phyloP scores from a whole-genome alignment of 306 rosid species.

The Begonia fuchsioides region DNA sequence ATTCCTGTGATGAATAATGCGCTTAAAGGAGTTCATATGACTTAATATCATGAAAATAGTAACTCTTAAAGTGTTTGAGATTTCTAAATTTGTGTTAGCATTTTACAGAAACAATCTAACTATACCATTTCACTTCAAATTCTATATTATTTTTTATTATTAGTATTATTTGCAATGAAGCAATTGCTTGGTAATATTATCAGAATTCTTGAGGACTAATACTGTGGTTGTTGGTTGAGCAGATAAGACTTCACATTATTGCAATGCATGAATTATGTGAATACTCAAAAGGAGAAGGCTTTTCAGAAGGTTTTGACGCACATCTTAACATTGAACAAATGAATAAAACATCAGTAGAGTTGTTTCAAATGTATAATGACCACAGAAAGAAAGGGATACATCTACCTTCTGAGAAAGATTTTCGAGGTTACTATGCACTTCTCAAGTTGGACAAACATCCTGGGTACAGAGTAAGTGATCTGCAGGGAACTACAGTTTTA shows the following conservation, averaged over 20 bases:
- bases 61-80: too few species aligned
- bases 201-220: constrained; percentile 15
- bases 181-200: not conserved
- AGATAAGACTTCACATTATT: constrained; percentile 89
- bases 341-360: constrained; percentile 95
- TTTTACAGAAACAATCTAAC: too few species aligned
- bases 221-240: constrained; percentile 24
- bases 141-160: too few species aligned
- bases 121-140: too few species aligned
- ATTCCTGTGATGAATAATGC: too few species aligned
- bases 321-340: constrained; percentile 98
- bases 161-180: too few species aligned
- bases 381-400: constrained; percentile 86
- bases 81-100: too few species aligned
- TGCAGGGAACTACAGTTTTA: constrained; percentile 15
- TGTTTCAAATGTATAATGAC: constrained; percentile 92
- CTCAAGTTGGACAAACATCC: constrained; percentile 99
- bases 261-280: constrained; percentile 97
- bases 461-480: constrained; percentile 75
- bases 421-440: constrained; percentile 96
- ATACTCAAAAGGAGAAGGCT: constrained; percentile 94
- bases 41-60: too few species aligned
- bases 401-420: constrained; percentile 69
- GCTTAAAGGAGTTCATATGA: too few species aligned
- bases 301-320: constrained; percentile 96